These are phyloP conservation scores for Xerocomellus amylosporus DNA, from an alignment of 768 basidiomycete genomes.

Conservation along the genomic window DNA sequence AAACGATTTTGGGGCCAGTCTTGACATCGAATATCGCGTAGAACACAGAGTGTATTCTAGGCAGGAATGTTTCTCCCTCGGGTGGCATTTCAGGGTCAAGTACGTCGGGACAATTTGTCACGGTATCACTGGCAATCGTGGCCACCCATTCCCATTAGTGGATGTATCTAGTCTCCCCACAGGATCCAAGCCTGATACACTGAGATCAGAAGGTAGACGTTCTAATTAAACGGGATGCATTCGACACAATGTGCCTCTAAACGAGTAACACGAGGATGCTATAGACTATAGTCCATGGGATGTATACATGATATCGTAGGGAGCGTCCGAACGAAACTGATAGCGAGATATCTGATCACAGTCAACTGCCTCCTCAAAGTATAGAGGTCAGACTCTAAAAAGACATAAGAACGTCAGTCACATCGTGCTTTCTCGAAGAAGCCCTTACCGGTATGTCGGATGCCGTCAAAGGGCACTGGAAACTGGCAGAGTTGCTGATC, in stretches of 20 bases:
- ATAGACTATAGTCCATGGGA: slow-evolving; percentile 20
- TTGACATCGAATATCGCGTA: slow-evolving; percentile 88
- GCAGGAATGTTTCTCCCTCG: slow-evolving; percentile 69
- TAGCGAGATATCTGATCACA: neutral
- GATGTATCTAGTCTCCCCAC: neutral
- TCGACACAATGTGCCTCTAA: neutral
- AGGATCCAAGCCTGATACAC: no score
- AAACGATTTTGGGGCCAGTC: slow-evolving; percentile 85
- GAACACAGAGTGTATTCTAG: slow-evolving; percentile 82
- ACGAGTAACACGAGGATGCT: neutral
- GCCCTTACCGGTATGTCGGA: slow-evolving; percentile 25
- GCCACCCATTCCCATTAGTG: no score
- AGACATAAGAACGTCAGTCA: slow-evolving; percentile 9
- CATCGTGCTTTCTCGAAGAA: neutral
- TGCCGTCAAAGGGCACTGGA: slow-evolving; percentile 59
- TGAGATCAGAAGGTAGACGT: no score
- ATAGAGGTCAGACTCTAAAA: slow-evolving; percentile 20
- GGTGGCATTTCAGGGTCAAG: slow-evolving; percentile 34
- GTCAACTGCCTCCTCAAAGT: slow-evolving; percentile 9
- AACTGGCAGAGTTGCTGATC: slow-evolving; percentile 57
- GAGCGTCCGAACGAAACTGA: slow-evolving; percentile 5
- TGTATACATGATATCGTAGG: slow-evolving; percentile 13
- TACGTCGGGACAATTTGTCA: neutral
- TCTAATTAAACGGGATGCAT: no score
- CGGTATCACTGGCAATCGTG: neutral